phyloP scores from a whole-genome alignment of 805 yeast genomes.

The Kodamaea kaohsiungensis region DNA sequence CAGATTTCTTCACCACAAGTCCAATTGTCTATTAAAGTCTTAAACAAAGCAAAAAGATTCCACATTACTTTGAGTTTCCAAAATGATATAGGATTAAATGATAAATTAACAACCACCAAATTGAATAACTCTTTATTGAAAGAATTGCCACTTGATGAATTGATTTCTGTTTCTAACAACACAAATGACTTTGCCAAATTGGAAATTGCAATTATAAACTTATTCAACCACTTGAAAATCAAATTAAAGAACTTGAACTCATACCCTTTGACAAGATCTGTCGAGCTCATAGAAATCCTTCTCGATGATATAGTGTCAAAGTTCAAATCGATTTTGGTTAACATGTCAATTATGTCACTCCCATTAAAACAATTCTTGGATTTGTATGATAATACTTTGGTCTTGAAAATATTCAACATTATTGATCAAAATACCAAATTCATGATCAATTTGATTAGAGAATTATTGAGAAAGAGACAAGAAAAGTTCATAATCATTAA shows the following conservation, averaged over 20 bases:
- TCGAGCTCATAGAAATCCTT: slow-evolving; percentile 65
- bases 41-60: slow-evolving; percentile 72
- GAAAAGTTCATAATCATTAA: slow-evolving; percentile 70
- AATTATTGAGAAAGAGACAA: slow-evolving; percentile 68
- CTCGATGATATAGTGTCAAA: slow-evolving; percentile 55
- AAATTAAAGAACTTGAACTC: slow-evolving; percentile 52
- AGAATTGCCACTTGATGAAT: slow-evolving; percentile 67
- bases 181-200: slow-evolving; percentile 39
- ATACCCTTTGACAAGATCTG: slow-evolving; percentile 66
- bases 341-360: slow-evolving; percentile 45
- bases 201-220: slow-evolving; percentile 41
- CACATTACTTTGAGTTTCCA: slow-evolving; percentile 74
- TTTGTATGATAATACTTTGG: slow-evolving; percentile 16
- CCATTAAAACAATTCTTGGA: slow-evolving; percentile 39
- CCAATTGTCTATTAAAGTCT: slow-evolving; percentile 54
- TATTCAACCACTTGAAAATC: slow-evolving; percentile 63
- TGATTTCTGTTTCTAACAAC: slow-evolving; percentile 29
- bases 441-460: slow-evolving; percentile 68
- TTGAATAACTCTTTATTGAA: slow-evolving; percentile 63
- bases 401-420: slow-evolving; percentile 38
- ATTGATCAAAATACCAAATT: slow-evolving; percentile 68
- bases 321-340: slow-evolving; percentile 39
- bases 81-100: slow-evolving; percentile 68
- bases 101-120: slow-evolving; percentile 50
- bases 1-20: slow-evolving; percentile 62